Conservation (phyloP, 1,284 basidiomycete species). For the Cryptococcus sp. region DNA sequence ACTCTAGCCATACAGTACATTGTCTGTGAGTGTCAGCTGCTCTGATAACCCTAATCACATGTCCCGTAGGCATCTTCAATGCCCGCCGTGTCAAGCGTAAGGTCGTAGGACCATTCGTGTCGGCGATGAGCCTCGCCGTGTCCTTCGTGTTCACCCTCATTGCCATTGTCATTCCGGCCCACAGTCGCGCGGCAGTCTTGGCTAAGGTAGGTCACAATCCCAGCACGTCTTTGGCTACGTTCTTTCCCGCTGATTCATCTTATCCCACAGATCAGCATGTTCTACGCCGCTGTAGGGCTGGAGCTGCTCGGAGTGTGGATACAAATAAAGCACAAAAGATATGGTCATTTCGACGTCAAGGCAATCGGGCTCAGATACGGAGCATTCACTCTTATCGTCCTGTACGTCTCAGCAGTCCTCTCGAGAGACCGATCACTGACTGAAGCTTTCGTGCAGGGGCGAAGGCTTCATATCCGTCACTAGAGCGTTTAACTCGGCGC, state of each 20-base stretch:
- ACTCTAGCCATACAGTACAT: conserved; percentile 31
- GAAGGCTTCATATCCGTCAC: conserved; percentile 36
- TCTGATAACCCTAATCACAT: background rate
- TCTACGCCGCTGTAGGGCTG: conserved; percentile 29
- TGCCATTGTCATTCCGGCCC: conserved; percentile 21
- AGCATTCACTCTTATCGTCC: conserved; percentile 37
- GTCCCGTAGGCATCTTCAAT: conserved; percentile 3
- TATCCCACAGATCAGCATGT: conserved; percentile 23
- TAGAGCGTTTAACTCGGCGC: conserved; percentile 25
- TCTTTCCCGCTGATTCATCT: conserved; percentile 1
- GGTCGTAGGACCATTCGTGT: conserved; percentile 2
- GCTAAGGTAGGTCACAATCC: conserved; percentile 24
- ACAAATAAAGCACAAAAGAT: background rate
- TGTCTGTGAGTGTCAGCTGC: conserved; percentile 20
- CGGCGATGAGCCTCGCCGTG: conserved; percentile 7
- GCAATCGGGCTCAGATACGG: conserved; percentile 28
- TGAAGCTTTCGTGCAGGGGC: conserved; percentile 20
- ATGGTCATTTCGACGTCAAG: background rate
- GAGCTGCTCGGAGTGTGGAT: conserved; percentile 20
- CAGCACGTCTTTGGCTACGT: background rate
- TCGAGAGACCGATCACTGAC: background rate
- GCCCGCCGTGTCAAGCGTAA: conserved; percentile 8
- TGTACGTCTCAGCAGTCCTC: conserved; percentile 19
- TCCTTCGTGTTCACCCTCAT: conserved; percentile 24
- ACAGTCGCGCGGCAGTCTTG: background rate